phyloP scores from a whole-genome alignment of 1,139 yeast species.

The Pichia sp. region DNA sequence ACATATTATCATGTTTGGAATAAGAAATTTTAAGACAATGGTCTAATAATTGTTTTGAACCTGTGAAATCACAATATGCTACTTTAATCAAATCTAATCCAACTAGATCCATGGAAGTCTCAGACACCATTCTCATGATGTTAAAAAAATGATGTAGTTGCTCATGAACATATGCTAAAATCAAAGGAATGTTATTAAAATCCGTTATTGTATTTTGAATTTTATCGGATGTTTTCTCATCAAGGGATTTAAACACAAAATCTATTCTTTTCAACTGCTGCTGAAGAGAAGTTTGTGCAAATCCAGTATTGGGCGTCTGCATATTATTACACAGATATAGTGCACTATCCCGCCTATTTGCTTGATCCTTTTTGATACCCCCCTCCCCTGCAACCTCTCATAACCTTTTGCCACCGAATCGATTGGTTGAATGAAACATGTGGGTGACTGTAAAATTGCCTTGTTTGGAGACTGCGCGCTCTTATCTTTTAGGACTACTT shows the following conservation, averaged over 20 bases:
- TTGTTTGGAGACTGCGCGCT: conserved; percentile 3
- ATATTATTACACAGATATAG: no score
- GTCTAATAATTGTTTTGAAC: conserved; percentile 4
- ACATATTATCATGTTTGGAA: no score
- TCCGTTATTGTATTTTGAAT: conserved; percentile 1
- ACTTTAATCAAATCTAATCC: conserved; percentile 8
- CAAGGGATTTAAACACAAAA: conserved; percentile 8
- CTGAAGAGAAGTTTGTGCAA: conserved; percentile 4
- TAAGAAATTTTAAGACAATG: background rate
- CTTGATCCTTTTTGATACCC: no score
- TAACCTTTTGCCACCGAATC: conserved; percentile 3
- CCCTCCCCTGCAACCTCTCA: background rate
- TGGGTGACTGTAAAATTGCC: background rate
- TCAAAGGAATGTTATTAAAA: conserved; percentile 1
- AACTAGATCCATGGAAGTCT: conserved; percentile 3
- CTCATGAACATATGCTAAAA: background rate
- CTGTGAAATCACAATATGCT: conserved; percentile 9
- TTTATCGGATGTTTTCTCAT: conserved; percentile 3
- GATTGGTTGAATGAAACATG: conserved; percentile 4
- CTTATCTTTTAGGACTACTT: background rate
- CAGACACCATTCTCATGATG: background rate
- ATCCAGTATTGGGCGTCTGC: conserved; percentile 12
- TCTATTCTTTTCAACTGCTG: conserved; percentile 9
- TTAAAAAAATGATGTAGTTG: background rate
- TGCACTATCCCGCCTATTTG: no score